Base-by-base conservation (phyloP, 805 yeast genomes). In the Starmerella cellae region DNA sequence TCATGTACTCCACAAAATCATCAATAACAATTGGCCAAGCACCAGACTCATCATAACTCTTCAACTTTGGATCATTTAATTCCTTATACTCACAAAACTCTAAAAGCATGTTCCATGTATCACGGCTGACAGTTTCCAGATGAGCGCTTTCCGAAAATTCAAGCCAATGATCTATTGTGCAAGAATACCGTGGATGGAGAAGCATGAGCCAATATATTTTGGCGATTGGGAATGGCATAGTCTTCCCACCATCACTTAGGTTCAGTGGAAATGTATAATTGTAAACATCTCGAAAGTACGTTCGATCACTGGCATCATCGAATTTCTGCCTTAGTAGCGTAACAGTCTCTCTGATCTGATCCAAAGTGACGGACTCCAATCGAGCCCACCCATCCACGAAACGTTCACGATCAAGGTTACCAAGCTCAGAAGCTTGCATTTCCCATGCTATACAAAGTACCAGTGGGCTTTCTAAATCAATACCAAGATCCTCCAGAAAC, bases 21-120 rank as follows among this genome's bases (percentile, higher is more conserved):
- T 88, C 98, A 50, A 88, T 74, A 16, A 83, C 64, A 41, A 82
- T 74, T 4, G 97, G 98, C 97, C 97, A 88, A 1, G 95, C 82
- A 20, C 80, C 85, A 51, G 73, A 71, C 49, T 79, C 91, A 52
- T 80, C 87, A 59, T 85, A 87, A 2, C 60, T 62, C 14, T 61
- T 60, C 4, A 88, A 63, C 1, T 55, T 48, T 0, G 80, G 74
- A 45, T 82, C 81, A 16, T 43, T 26, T 2, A 57, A 48, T 68
- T 46, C 72, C 11, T 26, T 34, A 71, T 41, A 64, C 60, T 52
- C 53, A 42, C 79, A 60, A 54, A 85, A 83, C 43, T 76, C 74
- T 42, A 69, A 69, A 43, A 81, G 64, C 96, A 87, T 85, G 47
- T 73, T 69, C 96, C 96, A 88, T 20, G 77, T 73, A 55, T 88